Evolutionary conservation across 768 basidiomycete species (phyloP).

Genomic region (Mycena alexandri): DNA sequence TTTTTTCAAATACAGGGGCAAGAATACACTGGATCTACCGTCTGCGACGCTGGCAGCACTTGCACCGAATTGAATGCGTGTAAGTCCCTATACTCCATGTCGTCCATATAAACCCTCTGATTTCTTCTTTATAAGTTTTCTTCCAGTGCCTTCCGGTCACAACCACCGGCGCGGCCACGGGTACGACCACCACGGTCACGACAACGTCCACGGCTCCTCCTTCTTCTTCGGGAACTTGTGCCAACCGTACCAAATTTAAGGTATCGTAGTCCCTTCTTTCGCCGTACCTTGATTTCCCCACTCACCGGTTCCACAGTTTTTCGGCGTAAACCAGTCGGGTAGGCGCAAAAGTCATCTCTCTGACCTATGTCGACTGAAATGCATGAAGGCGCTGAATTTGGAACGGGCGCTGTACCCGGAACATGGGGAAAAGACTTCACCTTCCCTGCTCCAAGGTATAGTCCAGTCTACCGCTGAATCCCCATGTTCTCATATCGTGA

Average conservation of each 20-base stretch:
- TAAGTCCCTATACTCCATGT: conserved; percentile 39
- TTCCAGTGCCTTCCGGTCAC: conserved; percentile 57
- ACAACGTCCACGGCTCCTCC: conserved; percentile 46
- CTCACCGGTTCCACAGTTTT: conserved; percentile 46
- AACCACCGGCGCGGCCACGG: conserved; percentile 42
- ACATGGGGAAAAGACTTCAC: conserved; percentile 51
- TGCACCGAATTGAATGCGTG: conserved; percentile 60
- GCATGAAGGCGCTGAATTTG: conserved; percentile 63
- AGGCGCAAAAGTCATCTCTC: neutral
- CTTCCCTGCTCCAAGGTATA: conserved; percentile 31
- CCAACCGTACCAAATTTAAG: conserved; percentile 65
- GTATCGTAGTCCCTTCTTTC: neutral
- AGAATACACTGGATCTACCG: conserved; percentile 57
- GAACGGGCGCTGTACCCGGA: conserved; percentile 62
- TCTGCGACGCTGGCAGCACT: conserved; percentile 58
- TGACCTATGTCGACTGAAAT: neutral
- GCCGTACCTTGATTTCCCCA: neutral
- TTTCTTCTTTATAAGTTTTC: conserved; percentile 52
- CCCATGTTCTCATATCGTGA: conserved; percentile 44
- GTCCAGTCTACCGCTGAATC: neutral
- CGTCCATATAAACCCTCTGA: too few relatives aligned
- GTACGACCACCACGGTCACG: conserved; percentile 43
- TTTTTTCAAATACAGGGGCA: conserved; percentile 47
- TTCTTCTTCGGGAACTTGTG: conserved; percentile 41
- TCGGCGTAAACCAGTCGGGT: conserved; percentile 73